Evolutionary conservation across 306 rosid genomes (phyloP), one percentile per base, ranked within the genome.

Genomic region (Cicer cuneatum): DNA sequence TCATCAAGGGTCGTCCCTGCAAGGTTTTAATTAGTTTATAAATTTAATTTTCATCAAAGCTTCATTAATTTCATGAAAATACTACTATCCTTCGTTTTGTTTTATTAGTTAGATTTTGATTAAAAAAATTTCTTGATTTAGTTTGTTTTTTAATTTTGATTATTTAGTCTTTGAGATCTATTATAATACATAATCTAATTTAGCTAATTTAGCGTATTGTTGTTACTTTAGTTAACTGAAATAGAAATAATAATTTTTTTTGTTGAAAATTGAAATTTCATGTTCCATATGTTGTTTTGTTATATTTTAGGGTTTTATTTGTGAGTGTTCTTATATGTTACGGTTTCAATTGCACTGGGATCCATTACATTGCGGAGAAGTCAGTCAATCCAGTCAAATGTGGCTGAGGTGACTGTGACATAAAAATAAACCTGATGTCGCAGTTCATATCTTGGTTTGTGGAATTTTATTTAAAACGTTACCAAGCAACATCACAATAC

Each of bases 1-100:
- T 92, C 78, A 92, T 92, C 87, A 89, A 92, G 72, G 77, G 15
- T 82, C 88, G 93, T 68, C 96, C 96, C 41, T 88, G 93, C 92
- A 89, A 89, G 93, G 97, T 92, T 10, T n/a, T 37, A 0, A 7
- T 61, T 6, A 29, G 35, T n/a, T 29, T 61, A 35, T 8, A 14
- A 0, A 10, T 58, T 29, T 40, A 2, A 10, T 66, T 66, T 12
- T 21, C 14, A n/a, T 69, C 1, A 2, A 5, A 6, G 49, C 6
- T 18, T 39, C 7, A 0, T 67, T 68, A 7, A 8, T 67, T 57
- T 45, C 5, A 16, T 76, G 5, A 29, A 29, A 6, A 41, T 0
- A 11, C 13, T 38, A 14, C 39, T 19, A 12, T 29, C 35, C 0
- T 37, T 8, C 0, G 2, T 10, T 10, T 12, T 29, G 4, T 0